Evolutionary conservation across 1,139 yeast genomes (phyloP).

Genomic region (Blastobotrys persicus): DNA sequence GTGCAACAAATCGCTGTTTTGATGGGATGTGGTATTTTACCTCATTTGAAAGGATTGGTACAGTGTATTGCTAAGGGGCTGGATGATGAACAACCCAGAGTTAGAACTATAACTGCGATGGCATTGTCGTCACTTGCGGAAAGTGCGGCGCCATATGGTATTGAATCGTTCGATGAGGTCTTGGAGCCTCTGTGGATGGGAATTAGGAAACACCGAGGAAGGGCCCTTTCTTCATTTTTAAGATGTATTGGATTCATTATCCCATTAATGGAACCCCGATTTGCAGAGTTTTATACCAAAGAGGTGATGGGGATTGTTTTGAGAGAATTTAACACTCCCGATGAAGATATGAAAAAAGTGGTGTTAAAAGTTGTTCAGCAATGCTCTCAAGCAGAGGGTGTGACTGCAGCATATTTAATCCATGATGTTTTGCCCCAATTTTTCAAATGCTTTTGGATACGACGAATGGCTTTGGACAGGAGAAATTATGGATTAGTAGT

Average conservation of each 20-base stretch:
- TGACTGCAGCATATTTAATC: conserved; percentile 47
- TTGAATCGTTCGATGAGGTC: conserved; percentile 73
- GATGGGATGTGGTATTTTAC: conserved; percentile 73
- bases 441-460: conserved; percentile 68
- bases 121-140: conserved; percentile 79
- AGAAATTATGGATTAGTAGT: conserved; percentile 60
- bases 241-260: conserved; percentile 77
- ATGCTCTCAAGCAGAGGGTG: conserved; percentile 52
- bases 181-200: conserved; percentile 84
- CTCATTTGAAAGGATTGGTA: conserved; percentile 66
- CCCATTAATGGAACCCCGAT: conserved; percentile 84
- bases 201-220: conserved; percentile 72
- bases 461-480: conserved; percentile 50
- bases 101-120: conserved; percentile 66
- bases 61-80: conserved; percentile 59
- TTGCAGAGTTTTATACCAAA: conserved; percentile 72
- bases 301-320: conserved; percentile 67
- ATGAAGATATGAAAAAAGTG: conserved; percentile 82
- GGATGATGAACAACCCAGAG: conserved; percentile 62
- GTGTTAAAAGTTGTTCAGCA: conserved; percentile 62
- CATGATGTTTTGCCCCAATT: conserved; percentile 61
- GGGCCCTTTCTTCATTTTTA: conserved; percentile 69
- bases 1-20: conserved; percentile 72
- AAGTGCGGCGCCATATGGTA: conserved; percentile 86
- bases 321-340: conserved; percentile 77